These are phyloP conservation scores for Lactarius trivialis DNA, from an alignment of 768 basidiomycete species.

Conservation along the genomic window DNA sequence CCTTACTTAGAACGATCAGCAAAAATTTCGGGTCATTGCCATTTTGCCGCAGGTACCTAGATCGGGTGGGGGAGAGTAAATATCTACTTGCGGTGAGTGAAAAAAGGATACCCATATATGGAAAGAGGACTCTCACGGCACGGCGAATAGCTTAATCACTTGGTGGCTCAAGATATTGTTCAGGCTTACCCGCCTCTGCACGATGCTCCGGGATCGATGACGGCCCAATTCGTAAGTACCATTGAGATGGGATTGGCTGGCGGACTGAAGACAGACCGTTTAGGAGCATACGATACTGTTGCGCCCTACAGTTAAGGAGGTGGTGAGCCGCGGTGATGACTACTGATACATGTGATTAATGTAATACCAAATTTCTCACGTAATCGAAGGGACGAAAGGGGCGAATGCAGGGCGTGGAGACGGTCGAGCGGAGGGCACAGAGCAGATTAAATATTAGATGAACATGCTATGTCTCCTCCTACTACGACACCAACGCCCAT, in stretches of 20 bases:
- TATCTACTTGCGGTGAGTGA: constrained; percentile 78
- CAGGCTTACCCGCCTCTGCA: constrained; percentile 89
- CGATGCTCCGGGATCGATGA: constrained; percentile 83
- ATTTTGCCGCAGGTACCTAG: constrained; percentile 92
- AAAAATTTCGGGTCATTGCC: constrained; percentile 93
- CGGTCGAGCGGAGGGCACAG: neutral
- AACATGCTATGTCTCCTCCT: neutral
- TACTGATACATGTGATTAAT: constrained; percentile 39
- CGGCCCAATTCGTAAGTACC: constrained; percentile 77
- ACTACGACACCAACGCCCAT: neutral
- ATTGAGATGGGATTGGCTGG: neutral
- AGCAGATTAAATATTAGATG: neutral
- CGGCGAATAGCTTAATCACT: constrained; percentile 64
- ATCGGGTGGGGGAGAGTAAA: constrained; percentile 86
- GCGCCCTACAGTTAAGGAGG: constrained; percentile 79
- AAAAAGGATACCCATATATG: neutral
- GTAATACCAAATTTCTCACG: neutral
- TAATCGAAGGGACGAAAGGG: neutral
- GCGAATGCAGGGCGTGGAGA: neutral
- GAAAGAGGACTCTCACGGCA: neutral
- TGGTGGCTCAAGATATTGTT: constrained; percentile 85
- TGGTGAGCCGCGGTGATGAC: constrained; percentile 79
- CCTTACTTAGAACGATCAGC: constrained; percentile 80
- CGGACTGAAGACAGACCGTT: neutral
- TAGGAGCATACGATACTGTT: constrained; percentile 84